A percentile compares a stretch with the other conserved stretches of the same genome.
These are phyloP conservation scores for Hemileccinum impolitum DNA, from an alignment of 768 basidiomycete genomes.

Conservation along the genomic window DNA sequence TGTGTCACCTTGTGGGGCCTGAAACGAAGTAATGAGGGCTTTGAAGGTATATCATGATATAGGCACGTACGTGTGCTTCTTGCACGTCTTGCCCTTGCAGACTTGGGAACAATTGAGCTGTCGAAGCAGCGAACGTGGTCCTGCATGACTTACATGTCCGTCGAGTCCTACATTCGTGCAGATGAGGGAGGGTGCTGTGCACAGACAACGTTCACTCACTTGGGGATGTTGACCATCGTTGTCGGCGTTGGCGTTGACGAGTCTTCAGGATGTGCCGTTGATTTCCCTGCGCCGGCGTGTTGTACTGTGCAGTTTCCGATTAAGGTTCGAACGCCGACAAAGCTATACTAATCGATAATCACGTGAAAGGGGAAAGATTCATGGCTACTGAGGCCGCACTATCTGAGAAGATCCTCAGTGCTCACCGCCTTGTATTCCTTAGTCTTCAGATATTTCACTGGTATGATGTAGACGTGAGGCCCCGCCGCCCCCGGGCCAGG, in stretches of 20 bases:
- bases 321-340: conserved; percentile 22
- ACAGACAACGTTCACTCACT: conserved; percentile 49
- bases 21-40: conserved; percentile 1
- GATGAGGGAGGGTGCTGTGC: conserved; percentile 11
- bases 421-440: too few relatives aligned
- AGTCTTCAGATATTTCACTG: too few relatives aligned
- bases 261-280: conserved; percentile 12
- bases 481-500: too few relatives aligned
- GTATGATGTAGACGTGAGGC: too few relatives aligned
- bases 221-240: conserved; percentile 92
- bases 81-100: conserved; percentile 97
- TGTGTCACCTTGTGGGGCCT: conserved; percentile 99
- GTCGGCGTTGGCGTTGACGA: conserved; percentile 27
- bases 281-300: conserved; percentile 16
- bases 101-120: conserved; percentile 40
- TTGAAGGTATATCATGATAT: neutral
- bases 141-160: conserved; percentile 76
- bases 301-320: conserved; percentile 23
- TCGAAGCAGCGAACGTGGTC: neutral
- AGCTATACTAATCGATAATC: too few relatives aligned
- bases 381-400: too few relatives aligned
- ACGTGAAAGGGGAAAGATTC: too few relatives aligned
- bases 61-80: conserved; percentile 86
- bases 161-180: conserved; percentile 62
- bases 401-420: too few relatives aligned